Evolutionary conservation across 1,284 basidiomycete species (phyloP), one percentile per base, ranked within the genome.

Genomic region (Schizophyllum amplum): DNA sequence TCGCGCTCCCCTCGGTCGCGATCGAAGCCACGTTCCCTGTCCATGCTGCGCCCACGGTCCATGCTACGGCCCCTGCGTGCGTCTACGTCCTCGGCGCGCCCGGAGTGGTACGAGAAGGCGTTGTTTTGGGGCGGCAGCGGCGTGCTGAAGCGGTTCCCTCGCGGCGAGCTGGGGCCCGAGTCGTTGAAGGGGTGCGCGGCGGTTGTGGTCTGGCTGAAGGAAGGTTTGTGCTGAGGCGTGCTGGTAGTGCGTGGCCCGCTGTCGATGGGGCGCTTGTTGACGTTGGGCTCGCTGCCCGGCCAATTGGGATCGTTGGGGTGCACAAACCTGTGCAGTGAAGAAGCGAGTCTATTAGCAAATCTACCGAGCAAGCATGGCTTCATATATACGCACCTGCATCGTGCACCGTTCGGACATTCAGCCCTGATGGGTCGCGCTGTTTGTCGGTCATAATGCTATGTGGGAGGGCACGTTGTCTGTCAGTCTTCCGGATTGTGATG

Each of bases 331-430:
- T 24, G 9, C 50, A 50, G 46, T 25, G 17, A 51, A 49, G 52
- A 26, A 55, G 53, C 51, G 49, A 23, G 23, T 53, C 25, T 20
- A 24, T 21, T 60, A 57, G 54, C 56, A 24, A 56, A 47, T 42
- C 33, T n/a, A n/a, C n/a, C n/a, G n/a, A n/a, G n/a, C n/a, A n/a
- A n/a, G n/a, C n/a, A n/a, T n/a, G n/a, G 33, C 33, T 50, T 47
- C 47, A 52, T 55, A 53, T 4, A 56, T 33, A 50, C 63, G 27
- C 55, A 79, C 81, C 78, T 76, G 66, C 81, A 82, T 47, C 66
- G 70, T 52, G 68, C 68, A 27, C 79, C 80, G 61, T 78, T 71
- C 26, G 65, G 71, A 59, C 80, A 82, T 48, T 68, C 68, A 7
- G 76, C 73, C 58, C 69, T 69, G 48, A 78, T 59, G 5, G 74